Conservation (phyloP, 345 rosid species). For the Moricandia moricandioides region DNA sequence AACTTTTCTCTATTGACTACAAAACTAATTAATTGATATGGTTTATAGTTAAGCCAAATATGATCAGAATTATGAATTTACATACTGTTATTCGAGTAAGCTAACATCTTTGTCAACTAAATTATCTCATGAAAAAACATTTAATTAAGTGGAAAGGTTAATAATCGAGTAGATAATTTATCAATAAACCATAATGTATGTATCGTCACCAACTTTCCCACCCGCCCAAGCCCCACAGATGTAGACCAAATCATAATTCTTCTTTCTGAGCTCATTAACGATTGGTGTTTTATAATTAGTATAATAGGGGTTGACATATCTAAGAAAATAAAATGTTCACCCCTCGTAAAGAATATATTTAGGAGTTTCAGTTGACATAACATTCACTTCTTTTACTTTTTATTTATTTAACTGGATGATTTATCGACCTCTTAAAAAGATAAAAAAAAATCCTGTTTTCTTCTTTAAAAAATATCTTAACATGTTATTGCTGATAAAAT, state of each 20-base stretch:
- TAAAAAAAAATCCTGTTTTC: too few species aligned
- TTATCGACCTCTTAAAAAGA: too few species aligned
- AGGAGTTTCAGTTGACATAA: too few species aligned
- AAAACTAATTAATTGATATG: neutral
- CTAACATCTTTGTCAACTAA: neutral
- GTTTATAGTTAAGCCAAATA: neutral
- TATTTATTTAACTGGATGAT: too few species aligned
- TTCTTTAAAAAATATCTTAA: too few species aligned
- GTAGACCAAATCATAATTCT: conserved; percentile 32
- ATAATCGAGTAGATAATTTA: conserved; percentile 16
- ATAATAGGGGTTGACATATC: conserved; percentile 31
- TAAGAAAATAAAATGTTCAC: too few species aligned
- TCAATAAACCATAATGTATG: conserved; percentile 21
- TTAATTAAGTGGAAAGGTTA: neutral
- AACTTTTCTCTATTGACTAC: neutral
- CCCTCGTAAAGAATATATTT: too few species aligned
- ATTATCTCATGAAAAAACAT: neutral
- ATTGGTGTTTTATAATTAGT: conserved; percentile 11
- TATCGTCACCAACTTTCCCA: conserved; percentile 40
- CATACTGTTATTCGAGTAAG: neutral
- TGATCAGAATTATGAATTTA: conserved; percentile 14
- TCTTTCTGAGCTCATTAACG: conserved; percentile 26
- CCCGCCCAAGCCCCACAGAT: conserved; percentile 28
- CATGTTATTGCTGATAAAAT: too few species aligned
- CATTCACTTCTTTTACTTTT: too few species aligned